Percentiles rank a stretch among this genome's conserved stretches.
Evolutionary conservation across 139 green algal genomes (phyloP).

Genomic region (Micractinium sp.): DNA sequence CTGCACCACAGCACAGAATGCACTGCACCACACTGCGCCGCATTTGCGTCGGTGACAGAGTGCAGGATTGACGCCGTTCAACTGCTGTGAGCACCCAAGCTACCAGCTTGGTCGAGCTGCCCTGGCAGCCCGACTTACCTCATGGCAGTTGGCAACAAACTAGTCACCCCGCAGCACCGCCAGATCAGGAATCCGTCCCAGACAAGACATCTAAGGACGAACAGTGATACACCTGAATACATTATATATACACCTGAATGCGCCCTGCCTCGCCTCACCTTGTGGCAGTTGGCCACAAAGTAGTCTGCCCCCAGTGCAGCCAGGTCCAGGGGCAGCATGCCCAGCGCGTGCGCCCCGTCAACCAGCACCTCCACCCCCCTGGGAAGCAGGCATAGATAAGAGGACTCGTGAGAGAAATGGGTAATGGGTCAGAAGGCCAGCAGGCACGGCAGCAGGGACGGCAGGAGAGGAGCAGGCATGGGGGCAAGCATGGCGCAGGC

Average conservation of each 20-base stretch:
- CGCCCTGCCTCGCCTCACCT: not conserved
- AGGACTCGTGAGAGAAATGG: not conserved
- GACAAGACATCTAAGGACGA: no score
- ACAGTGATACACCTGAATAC: no score
- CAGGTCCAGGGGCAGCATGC: constrained; percentile 56
- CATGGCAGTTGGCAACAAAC: not conserved
- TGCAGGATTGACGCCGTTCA: no score
- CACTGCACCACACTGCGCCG: not conserved
- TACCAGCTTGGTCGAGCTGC: no score
- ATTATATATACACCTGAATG: no score
- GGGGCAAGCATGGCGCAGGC: not conserved
- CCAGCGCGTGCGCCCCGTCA: constrained; percentile 69
- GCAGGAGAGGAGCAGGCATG: not conserved
- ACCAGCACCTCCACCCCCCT: constrained; percentile 72
- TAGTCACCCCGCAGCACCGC: not conserved
- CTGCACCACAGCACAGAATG: not conserved
- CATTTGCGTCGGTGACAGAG: no score
- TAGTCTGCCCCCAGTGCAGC: constrained; percentile 53
- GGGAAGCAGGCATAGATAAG: not conserved
- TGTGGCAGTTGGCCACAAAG: constrained; percentile 74
- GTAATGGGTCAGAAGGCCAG: not conserved
- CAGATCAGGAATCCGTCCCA: no score
- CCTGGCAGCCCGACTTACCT: not conserved
- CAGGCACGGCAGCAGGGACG: not conserved
- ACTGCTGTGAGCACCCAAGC: no score